Base-by-base conservation (phyloP, 164 flowering plant species). In the Aristolochia contorta region DNA sequence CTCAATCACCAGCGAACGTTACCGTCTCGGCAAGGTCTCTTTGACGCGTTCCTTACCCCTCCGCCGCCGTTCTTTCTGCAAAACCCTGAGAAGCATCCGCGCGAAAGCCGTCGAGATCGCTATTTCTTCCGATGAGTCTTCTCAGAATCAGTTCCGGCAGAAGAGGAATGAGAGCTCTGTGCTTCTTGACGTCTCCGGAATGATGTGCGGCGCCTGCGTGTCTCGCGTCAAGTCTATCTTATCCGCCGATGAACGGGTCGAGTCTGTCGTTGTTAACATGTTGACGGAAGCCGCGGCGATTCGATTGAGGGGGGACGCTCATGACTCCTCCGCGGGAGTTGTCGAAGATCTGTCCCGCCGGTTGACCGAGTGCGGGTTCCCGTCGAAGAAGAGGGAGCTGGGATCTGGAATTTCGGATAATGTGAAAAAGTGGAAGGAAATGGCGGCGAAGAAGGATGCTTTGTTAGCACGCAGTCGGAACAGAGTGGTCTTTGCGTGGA, bases 191-290 rank as follows among this genome's bases (percentile, higher is more conserved):
- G 96, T 91, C 47, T 46, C 79, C 33, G 96, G 98, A 15, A 91
- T 91, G 98, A 88, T 91, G 98, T 91, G 96, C 79, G 98, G 92
- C n/a, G 85, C 79, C 9, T 91, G 98, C 75, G 94, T 78, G 2
- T 69, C 98, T 27, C 85, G 98, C 33, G 98, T 91, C 70, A 88
- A 82, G 70, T 69, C 87, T 56, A 71, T 88, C 20, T 64, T 91
- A 22, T 61, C 86, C 19, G 59, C 87, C 47, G 98, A 91, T 58
- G 84, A 75, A 0, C 80, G 94, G 12, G 96, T 91, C n/a, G 94
- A 84, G 18, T 85, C 96, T 18, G 94, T 59, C 5, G 98, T 74
- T 58, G 98, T 91, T 68, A 89, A 88, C 74, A 74, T 88, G 76
- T 62, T 91, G 82, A 88, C 91, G 16, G 96, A 88, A 70, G 81